Evolutionary conservation across 2,329 filamentous ascomycete species (phyloP).

Genomic region (Microascus cirrosus): DNA sequence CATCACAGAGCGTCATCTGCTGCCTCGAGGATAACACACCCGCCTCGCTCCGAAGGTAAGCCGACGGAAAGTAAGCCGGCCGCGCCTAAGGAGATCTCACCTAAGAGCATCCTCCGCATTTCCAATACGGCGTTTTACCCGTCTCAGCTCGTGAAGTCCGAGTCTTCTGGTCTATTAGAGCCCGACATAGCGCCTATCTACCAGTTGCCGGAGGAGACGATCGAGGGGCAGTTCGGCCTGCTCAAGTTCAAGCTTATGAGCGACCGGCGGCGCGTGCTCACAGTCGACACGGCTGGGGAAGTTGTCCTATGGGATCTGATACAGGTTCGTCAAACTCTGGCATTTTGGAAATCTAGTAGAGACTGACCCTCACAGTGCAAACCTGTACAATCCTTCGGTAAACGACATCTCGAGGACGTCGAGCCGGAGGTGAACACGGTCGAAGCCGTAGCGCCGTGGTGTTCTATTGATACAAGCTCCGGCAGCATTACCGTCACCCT

Average conservation of each 20-base stretch:
- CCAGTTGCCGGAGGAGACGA: constrained; percentile 62
- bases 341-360: background rate
- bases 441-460: constrained; percentile 92
- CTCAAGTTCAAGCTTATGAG: constrained; percentile 90
- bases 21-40: constrained; percentile 23
- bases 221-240: constrained; percentile 89
- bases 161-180: constrained; percentile 19
- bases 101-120: constrained; percentile 66
- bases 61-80: background rate
- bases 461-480: constrained; percentile 85
- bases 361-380: constrained; percentile 50
- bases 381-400: constrained; percentile 85
- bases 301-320: constrained; percentile 92
- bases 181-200: constrained; percentile 48
- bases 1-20: constrained; percentile 35
- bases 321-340: constrained; percentile 39
- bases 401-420: constrained; percentile 87
- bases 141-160: constrained; percentile 39
- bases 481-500: constrained; percentile 83
- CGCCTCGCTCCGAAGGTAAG: constrained; percentile 13
- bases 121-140: constrained; percentile 78
- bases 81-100: constrained; percentile 35
- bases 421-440: constrained; percentile 75
- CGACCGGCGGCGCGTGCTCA: constrained; percentile 79
- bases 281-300: constrained; percentile 88